These are phyloP conservation scores for Peribolospora kevripleyi DNA, from an alignment of 768 basidiomycete genomes.

Conservation along the genomic window DNA sequence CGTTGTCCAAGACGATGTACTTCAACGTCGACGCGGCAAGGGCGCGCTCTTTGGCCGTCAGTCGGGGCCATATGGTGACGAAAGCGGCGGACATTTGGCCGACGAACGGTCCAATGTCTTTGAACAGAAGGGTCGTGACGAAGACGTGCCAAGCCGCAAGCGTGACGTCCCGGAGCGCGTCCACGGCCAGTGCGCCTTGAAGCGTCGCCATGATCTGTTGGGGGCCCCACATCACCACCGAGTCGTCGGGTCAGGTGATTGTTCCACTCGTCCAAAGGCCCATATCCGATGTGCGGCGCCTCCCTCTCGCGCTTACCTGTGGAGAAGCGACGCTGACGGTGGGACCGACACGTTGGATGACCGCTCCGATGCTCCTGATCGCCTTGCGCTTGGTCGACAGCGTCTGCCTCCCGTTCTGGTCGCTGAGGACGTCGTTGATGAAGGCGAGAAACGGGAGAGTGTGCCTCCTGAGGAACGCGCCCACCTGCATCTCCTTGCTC, in stretches of 20 bases:
- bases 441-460: constrained; percentile 65
- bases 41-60: constrained; percentile 30
- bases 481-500: constrained; percentile 18
- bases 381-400: constrained; percentile 46
- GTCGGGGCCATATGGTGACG: constrained; percentile 45
- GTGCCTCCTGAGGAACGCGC: constrained; percentile 41
- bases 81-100: constrained; percentile 71
- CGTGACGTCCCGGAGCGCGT: constrained; percentile 51
- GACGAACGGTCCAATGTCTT: constrained; percentile 57
- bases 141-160: constrained; percentile 60
- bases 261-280: background rate
- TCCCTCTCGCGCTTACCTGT: constrained; percentile 33
- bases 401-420: constrained; percentile 51
- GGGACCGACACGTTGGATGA: constrained; percentile 46
- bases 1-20: constrained; percentile 43
- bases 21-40: constrained; percentile 37
- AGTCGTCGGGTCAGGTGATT: background rate
- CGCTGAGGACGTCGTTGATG: constrained; percentile 67
- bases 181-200: constrained; percentile 59
- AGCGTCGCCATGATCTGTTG: constrained; percentile 80
- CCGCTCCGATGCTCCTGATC: constrained; percentile 46
- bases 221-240: background rate
- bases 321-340: constrained; percentile 53
- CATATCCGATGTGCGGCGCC: background rate
- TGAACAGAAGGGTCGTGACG: constrained; percentile 36